Base-by-base conservation (phyloP, 352 stramenopile species). In the Pythium pectinolyticum region DNA sequence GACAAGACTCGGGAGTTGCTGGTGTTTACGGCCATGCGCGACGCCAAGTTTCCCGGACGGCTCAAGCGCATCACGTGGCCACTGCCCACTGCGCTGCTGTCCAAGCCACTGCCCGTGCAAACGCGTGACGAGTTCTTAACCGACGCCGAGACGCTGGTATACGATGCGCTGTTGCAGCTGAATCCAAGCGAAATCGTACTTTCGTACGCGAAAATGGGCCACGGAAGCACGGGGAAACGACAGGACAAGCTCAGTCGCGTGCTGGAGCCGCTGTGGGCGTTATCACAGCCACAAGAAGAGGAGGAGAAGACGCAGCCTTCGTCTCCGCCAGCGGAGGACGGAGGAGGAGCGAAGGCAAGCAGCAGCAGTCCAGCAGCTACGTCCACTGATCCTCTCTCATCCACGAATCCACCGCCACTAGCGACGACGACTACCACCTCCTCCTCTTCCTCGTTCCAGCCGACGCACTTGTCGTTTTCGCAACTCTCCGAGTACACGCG, bases 401-500 rank as follows among this genome's bases (percentile, higher is more conserved):
- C 7, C 4, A 24, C 24, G 10, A 35, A 19, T 24, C 25, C 5
- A 48, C 10, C 40, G 6, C 12, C 5, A 22, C 40, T 22, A 14
- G 24, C 9, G 39, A 9, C 19, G 8, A n/a, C n/a, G n/a, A n/a
- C n/a, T n/a, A n/a, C n/a, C n/a, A n/a, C n/a, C n/a, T n/a, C n/a
- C n/a, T n/a, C n/a, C n/a, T n/a, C n/a, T n/a, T n/a, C n/a, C n/a
- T n/a, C 70, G 34, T 90, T 81, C 52, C 52, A 88, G 19, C 80
- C 83, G 11, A 31, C 67, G 1, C 84, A 95, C 50, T 63, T 95
- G 50, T 95, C 86, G 32, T 95, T 89, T 50, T 86, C 86, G 12
- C 86, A 95, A 47, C 88, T 95, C 39, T 74, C 78, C 24, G 82
- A 93, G 69, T 95, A 92, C 48, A 64, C 82, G 19, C 81, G 86